Percentiles rank a stretch among this genome's conserved stretches.
Conservation (phyloP, 345 rosid genomes). For the Capsella bursapastoris region DNA sequence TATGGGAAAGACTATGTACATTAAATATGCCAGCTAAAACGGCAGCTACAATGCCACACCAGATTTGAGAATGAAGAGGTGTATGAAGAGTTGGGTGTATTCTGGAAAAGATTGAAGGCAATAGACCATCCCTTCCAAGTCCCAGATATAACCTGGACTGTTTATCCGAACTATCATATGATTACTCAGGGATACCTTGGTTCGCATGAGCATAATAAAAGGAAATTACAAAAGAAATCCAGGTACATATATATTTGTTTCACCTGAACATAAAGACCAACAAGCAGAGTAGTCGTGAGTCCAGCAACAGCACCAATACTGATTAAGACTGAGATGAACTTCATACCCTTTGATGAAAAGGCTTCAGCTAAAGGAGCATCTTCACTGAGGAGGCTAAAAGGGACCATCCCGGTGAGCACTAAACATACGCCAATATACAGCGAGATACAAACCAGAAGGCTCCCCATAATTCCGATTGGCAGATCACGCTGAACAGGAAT, state of each 20-base stretch:
- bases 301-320: conserved; percentile 97
- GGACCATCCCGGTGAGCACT: conserved; percentile 97
- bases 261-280: conserved; percentile 99
- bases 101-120: conserved; percentile 86
- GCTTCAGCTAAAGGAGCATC: conserved; percentile 94
- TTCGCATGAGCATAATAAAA: background rate
- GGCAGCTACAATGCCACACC: conserved; percentile 90
- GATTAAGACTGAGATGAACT: conserved; percentile 74
- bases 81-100: conserved; percentile 81
- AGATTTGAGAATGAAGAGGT: conserved; percentile 90
- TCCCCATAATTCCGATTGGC: conserved; percentile 88
- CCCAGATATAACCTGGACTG: conserved; percentile 96
- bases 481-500: conserved; percentile 71
- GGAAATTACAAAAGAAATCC: background rate
- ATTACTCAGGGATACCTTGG: conserved; percentile 10
- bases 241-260: conserved; percentile 17
- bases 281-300: conserved; percentile 89
- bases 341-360: conserved; percentile 84
- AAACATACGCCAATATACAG: conserved; percentile 85
- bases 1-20: conserved; percentile 80
- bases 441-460: conserved; percentile 75
- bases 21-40: conserved; percentile 82
- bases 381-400: conserved; percentile 73
- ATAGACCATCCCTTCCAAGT: conserved; percentile 93
- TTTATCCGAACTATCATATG: conserved; percentile 40